These are phyloP conservation scores for Venturia effusa DNA, from an alignment of 2,329 filamentous ascomycete species.

Conservation along the genomic window DNA sequence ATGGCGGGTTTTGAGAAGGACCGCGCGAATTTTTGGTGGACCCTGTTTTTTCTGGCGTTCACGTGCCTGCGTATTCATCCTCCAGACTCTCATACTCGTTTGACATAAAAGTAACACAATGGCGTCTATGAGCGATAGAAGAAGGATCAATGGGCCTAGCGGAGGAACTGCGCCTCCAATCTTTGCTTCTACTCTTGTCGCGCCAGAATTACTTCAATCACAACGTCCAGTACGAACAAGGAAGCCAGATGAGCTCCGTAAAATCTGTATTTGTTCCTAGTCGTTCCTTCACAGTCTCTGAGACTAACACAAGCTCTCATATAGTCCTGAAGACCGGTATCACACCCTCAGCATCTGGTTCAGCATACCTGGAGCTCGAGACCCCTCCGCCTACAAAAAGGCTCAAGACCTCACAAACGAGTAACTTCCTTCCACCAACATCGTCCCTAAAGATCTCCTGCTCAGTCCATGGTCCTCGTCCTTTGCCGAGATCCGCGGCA, in stretches of 20 bases:
- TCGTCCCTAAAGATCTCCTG: constrained; percentile 83
- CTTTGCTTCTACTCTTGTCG: constrained; percentile 44
- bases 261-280: constrained; percentile 59
- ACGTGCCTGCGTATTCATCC: not conserved
- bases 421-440: constrained; percentile 40
- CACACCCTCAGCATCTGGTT: constrained; percentile 86
- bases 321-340: constrained; percentile 82
- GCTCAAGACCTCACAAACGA: constrained; percentile 18
- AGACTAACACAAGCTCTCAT: constrained; percentile 15
- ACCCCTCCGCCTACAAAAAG: constrained; percentile 29
- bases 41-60: not conserved
- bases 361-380: constrained; percentile 65
- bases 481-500: constrained; percentile 76
- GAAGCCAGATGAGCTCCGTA: constrained; percentile 61
- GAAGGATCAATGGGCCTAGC: constrained; percentile 79
- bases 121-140: constrained; percentile 58
- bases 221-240: constrained; percentile 46
- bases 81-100: not conserved
- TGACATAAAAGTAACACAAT: not conserved
- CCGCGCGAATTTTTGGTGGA: not conserved
- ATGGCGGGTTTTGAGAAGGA: not conserved
- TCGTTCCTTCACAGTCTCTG: constrained; percentile 9
- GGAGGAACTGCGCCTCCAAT: constrained; percentile 66
- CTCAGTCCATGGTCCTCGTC: constrained; percentile 85
- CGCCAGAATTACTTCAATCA: constrained; percentile 34